Percentiles rank a stretch among this genome's conserved stretches.
Conservation (phyloP, 1,139 yeast species). For the Taphrina deformans region DNA sequence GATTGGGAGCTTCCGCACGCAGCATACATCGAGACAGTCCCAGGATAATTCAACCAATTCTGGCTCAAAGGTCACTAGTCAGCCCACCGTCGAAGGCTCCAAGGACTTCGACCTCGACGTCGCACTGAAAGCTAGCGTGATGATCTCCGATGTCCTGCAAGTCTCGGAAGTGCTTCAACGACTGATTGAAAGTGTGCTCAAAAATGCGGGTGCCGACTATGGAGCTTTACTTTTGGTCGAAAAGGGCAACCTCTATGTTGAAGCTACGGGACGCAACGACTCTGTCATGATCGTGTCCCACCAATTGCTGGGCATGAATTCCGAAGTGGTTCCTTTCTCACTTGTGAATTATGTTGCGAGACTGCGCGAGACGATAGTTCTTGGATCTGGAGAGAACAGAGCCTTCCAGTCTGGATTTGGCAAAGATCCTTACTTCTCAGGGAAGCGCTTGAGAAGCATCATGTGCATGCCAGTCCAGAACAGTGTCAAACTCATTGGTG, state of each 20-base stretch:
- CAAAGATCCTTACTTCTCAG: slow-evolving; percentile 33
- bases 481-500: slow-evolving; percentile 36
- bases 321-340: slow-evolving; percentile 30
- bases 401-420: slow-evolving; percentile 35
- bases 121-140: slow-evolving; percentile 28
- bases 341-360: slow-evolving; percentile 37
- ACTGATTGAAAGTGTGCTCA: slow-evolving; percentile 39
- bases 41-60: not conserved
- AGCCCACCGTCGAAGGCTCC: not conserved
- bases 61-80: not conserved
- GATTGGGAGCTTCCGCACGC: not conserved
- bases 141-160: slow-evolving; percentile 22
- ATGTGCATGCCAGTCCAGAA: slow-evolving; percentile 39
- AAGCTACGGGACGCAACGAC: slow-evolving; percentile 35
- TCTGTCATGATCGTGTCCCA: slow-evolving; percentile 31
- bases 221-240: slow-evolving; percentile 38
- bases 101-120: slow-evolving; percentile 25
- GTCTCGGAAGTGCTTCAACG: slow-evolving; percentile 32
- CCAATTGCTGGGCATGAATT: slow-evolving; percentile 35
- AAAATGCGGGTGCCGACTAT: slow-evolving; percentile 39
- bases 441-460: slow-evolving; percentile 35
- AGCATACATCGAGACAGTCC: not conserved
- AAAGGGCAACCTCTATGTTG: slow-evolving; percentile 35
- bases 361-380: slow-evolving; percentile 37
- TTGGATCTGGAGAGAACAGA: slow-evolving; percentile 37